Evolutionary conservation across 768 basidiomycete species (phyloP), one percentile per base, ranked within the genome.

Genomic region (Suillus bovinus): DNA sequence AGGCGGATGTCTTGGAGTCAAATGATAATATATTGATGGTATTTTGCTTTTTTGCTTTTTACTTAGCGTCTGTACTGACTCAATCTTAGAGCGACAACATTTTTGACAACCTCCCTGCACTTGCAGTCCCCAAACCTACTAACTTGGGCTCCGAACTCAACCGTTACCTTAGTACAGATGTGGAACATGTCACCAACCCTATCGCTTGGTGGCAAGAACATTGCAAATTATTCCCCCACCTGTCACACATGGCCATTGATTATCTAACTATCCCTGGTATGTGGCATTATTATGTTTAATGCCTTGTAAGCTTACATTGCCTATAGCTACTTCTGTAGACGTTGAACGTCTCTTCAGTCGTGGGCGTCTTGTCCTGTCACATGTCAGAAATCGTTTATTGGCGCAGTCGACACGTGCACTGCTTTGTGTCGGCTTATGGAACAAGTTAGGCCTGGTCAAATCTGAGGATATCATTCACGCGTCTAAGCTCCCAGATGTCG

Each of bases 351-450:
- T 71, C 5, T 77, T 76, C 56, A 74, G 71, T 56, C 58, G 60
- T 14, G 69, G 72, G 6, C 64, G 67, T 0, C 64, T 72, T 6
- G 31, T 77, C 3, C 63, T 78, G 4, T 65, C 69, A 6, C 72
- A 78, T 52, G 49, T 70, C 13, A 64, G 65, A 1, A 73, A 66
- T 58, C 49, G 67, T 0, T 62, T 78, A 11, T 68, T 65, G n/a
- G 68, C 66, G 0, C 69, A 77, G 63, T 66, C 70, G 1, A 75
- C 67, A 0, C 61, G 67, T 16, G 73, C 72, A 3, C 62, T 77
- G 8, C 42, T 77, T 41, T 78, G 77, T 58, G 58, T 77, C 2
- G 66, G 72, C 11, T 56, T 41, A 13, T 79, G 77, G 76, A 71
- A 69, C 46, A 5, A 14, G 24, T 13, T 67, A 9, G 70, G 68